Evolutionary conservation across 768 basidiomycete genomes (phyloP).

Genomic region (Rhizopogon vesiculosus): DNA sequence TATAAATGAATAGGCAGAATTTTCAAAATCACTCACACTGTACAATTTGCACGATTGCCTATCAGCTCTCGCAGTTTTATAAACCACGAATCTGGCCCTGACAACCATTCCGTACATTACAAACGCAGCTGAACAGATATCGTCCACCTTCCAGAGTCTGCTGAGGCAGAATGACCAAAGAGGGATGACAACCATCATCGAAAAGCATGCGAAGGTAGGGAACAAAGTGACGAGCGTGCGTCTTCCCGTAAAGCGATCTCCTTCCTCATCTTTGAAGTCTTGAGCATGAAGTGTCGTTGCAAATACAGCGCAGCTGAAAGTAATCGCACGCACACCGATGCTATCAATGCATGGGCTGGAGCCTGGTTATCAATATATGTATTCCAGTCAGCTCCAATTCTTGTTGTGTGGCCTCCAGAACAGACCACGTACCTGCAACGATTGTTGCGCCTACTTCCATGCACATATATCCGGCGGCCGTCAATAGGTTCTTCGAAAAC

Average conservation of each 20-base stretch:
- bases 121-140: background rate
- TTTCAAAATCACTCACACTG: background rate
- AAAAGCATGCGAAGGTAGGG: constrained; percentile 13
- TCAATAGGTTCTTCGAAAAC: constrained; percentile 16
- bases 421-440: constrained; percentile 17
- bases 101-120: constrained; percentile 1
- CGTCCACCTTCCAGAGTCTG: constrained; percentile 2
- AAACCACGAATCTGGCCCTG: background rate
- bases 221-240: constrained; percentile 32
- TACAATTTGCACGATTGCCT: constrained; percentile 3
- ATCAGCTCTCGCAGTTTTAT: constrained; percentile 1
- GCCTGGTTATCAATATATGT: background rate
- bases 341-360: constrained; percentile 2
- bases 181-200: constrained; percentile 2
- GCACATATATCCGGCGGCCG: constrained; percentile 21
- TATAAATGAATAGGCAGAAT: background rate
- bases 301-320: constrained; percentile 17
- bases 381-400: too few relatives aligned
- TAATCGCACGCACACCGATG: constrained; percentile 16
- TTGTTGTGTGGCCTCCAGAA: too few relatives aligned
- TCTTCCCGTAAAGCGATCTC: constrained; percentile 27
- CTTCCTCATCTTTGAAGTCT: constrained; percentile 29
- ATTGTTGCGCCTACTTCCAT: constrained; percentile 25
- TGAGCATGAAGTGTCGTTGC: constrained; percentile 19
- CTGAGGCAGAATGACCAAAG: constrained; percentile 5